Percentiles rank a stretch among this genome's conserved stretches.
phyloP scores from a whole-genome alignment of 352 stramenopile species.

The Pythium scleroteichum region DNA sequence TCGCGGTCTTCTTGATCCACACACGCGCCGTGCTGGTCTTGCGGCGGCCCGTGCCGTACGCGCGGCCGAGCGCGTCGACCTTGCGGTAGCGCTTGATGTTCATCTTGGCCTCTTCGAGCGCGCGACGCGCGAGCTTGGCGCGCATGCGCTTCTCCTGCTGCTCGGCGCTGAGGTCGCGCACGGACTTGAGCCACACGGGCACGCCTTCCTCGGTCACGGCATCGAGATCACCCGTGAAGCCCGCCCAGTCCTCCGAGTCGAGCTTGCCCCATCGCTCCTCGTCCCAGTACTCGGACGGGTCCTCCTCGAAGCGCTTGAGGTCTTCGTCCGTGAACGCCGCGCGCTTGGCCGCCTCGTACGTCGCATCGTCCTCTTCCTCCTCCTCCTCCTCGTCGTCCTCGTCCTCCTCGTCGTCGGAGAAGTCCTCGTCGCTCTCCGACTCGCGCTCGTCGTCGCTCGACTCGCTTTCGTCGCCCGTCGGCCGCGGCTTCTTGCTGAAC shows the following conservation, averaged over 20 bases:
- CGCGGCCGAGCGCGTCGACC: conserved; percentile 75
- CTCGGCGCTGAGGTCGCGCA: conserved; percentile 68
- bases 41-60: conserved; percentile 91
- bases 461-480: conserved; percentile 4
- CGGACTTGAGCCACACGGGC: conserved; percentile 79
- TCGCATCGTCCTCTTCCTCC: conserved; percentile 14
- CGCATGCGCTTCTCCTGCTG: conserved; percentile 66
- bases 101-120: conserved; percentile 72
- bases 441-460: conserved; percentile 20
- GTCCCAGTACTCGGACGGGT: conserved; percentile 55
- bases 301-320: conserved; percentile 23
- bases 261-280: conserved; percentile 65
- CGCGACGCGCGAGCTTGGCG: conserved; percentile 62
- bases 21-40: conserved; percentile 95
- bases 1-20: conserved; percentile 87
- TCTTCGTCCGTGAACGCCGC: conserved; percentile 44
- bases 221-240: conserved; percentile 79
- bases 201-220: conserved; percentile 75
- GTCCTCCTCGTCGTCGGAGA: conserved; percentile 33
- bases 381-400: conserved; percentile 34
- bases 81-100: conserved; percentile 70
- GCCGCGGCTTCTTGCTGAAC: conserved; percentile 33
- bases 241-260: conserved; percentile 76
- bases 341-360: conserved; percentile 22
- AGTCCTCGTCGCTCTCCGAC: conserved; percentile 36